phyloP scores from a whole-genome alignment of 305 asterid species.

The Solanum chacoense region DNA sequence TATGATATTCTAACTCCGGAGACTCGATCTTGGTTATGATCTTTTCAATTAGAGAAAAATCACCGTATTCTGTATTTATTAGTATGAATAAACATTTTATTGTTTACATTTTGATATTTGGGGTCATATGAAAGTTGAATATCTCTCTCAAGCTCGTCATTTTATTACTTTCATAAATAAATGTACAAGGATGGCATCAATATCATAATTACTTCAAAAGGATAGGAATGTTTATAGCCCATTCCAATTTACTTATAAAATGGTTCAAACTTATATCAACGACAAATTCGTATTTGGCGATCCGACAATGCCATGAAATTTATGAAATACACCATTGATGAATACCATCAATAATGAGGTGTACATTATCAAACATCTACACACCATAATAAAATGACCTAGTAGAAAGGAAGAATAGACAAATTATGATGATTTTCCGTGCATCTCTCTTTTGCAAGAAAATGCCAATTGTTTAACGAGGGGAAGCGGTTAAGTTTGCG shows the following conservation, averaged over 20 bases:
- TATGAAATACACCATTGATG: not conserved
- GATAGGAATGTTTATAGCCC: not conserved
- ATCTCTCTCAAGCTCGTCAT: not conserved
- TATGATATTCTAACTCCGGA: no score
- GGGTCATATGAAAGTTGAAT: not conserved
- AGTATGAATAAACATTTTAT: not conserved
- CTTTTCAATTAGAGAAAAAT: no score
- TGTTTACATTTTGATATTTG: not conserved
- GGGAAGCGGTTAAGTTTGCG: no score
- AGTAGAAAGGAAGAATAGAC: not conserved
- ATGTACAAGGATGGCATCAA: not conserved
- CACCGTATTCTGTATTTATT: no score
- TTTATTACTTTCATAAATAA: not conserved
- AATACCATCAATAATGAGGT: not conserved
- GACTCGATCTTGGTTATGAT: no score
- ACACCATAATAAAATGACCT: not conserved
- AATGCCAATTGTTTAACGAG: no score
- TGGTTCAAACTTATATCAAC: not conserved
- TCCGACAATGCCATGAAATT: not conserved
- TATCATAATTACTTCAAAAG: not conserved
- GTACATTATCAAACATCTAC: not conserved
- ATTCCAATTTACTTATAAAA: no score
- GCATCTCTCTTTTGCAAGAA: no score
- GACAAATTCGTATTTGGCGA: not conserved
- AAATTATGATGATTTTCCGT: no score